Evolutionary conservation across 164 flowering plant species (phyloP), one percentile per base, ranked within the genome.

Genomic region (Chloranthus sessilifolius): DNA sequence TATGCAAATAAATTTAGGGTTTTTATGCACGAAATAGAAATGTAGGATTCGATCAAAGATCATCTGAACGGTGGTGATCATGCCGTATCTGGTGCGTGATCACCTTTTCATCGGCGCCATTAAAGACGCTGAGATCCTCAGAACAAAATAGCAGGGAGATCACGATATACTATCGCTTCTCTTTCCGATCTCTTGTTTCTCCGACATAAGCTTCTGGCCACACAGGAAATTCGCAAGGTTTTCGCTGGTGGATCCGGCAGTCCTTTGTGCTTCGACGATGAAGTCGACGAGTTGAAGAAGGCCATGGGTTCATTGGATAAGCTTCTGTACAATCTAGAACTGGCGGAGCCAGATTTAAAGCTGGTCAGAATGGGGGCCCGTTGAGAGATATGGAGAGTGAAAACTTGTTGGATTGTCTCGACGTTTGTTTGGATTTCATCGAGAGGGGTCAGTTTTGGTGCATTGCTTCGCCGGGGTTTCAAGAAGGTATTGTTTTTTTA

Each of bases 401-500:
- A 67, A 54, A 82, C 53, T 60, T 92, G 60, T 63, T 92, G 81
- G 99, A 92, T 69, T 82, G 78, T 64, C 74, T 92, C 74, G 94
- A 92, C 47, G 85, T 73, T 7, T 88, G 91, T 58, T 76, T 88
- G 71, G 79, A 88, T 63, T 92, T 88, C 53, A 82, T 92, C 49
- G 89, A 59, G 73, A 85, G 28, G 96, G 95, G 7, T 64, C 88
- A 1, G 78, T 92, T 63, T 63, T 92, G 66, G 99, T 92, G 44
- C 99, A 92, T 68, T 92, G 99, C 75, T 92, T 92, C 45, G 99
- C 99, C 1, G 99, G 99, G n/a, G 96, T 92, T 7, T 92, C 99
- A 0, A 75, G 99, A 67, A 92, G 99, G 99, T 92, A 73, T n/a
- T n/a, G n/a, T n/a, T n/a, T n/a, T n/a, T n/a, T n/a, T n/a, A n/a